Evolutionary conservation across 495 filamentous ascomycete genomes (phyloP), one percentile per base, ranked within the genome.

Genomic region (Echria macrotheca): DNA sequence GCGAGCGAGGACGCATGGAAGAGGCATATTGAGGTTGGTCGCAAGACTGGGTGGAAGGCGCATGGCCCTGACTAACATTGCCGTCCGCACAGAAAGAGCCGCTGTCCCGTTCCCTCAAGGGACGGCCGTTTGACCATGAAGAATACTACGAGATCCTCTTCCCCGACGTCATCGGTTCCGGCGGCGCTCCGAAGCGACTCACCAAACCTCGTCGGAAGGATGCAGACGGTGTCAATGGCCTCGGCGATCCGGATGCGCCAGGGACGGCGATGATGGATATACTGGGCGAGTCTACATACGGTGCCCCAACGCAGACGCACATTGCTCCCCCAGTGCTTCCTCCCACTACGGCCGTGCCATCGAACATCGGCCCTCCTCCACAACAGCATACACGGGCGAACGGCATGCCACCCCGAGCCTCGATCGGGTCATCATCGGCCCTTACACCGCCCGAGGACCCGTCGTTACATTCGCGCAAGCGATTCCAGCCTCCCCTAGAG

Each of bases 381-480:
- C 10, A 53, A 44, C 12, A 40, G 53, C 51, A 37, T 49, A 59
- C 53, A 46, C 58, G 60, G 25, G 59, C 58, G 5, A 59, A 57
- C 1, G 44, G 57, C 3, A 59, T 63, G 15, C 64, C 62, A 4
- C 54, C 64, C 12, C 63, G 66, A 15, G 38, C 63, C 6, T 60
- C 67, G 9, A 56, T 67, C 25, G 47, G 51, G n/a, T 53, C 58
- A n/a, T 67, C 58, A n/a, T 67, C 64, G 6, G 73, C 70, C 2
- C 62, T 76, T 11, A 76, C 73, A 0, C 73, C 71, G 1, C 73
- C 73, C n/a, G 73, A 75, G 23, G 73, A 76, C 58, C 66, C 61
- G 8, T 39, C 57, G 10, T 50, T 60, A 7, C 68, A 68, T 4
- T 50, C 62, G 4, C 66, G 66, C 19, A 68, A 67, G 50, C 58